Evolutionary conservation across 1,139 yeast genomes (phyloP).

Genomic region (Saccharomycopsis crataegensis): DNA sequence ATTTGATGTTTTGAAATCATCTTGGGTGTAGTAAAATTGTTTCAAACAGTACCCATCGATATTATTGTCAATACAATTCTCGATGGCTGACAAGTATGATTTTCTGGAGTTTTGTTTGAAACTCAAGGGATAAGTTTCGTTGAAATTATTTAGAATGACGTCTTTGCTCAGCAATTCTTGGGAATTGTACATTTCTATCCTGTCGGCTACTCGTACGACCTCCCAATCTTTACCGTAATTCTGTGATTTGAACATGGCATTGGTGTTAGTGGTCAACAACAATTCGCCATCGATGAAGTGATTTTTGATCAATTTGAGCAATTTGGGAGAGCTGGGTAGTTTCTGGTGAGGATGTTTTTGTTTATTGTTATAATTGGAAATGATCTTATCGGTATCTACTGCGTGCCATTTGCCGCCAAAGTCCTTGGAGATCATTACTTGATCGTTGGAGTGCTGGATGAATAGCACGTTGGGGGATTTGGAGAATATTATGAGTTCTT

Average conservation of each 20-base stretch:
- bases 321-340: background rate
- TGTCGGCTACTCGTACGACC: background rate
- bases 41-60: background rate
- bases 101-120: background rate
- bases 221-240: conserved; percentile 6
- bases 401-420: background rate
- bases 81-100: background rate
- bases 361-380: background rate
- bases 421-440: background rate
- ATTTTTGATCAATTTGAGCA: background rate
- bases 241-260: background rate
- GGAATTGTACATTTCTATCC: conserved; percentile 39
- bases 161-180: background rate
- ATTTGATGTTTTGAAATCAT: background rate
- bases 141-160: background rate
- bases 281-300: background rate
- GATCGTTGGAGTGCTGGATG: background rate
- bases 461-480: background rate
- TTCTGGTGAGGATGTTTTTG: background rate
- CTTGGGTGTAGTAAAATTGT: conserved; percentile 1
- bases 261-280: background rate
- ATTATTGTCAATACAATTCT: background rate
- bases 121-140: background rate
- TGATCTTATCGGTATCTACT: background rate
- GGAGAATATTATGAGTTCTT: background rate